These are phyloP conservation scores for Fusarium hostae DNA, from an alignment of 2,329 filamentous ascomycete genomes.

Conservation along the genomic window DNA sequence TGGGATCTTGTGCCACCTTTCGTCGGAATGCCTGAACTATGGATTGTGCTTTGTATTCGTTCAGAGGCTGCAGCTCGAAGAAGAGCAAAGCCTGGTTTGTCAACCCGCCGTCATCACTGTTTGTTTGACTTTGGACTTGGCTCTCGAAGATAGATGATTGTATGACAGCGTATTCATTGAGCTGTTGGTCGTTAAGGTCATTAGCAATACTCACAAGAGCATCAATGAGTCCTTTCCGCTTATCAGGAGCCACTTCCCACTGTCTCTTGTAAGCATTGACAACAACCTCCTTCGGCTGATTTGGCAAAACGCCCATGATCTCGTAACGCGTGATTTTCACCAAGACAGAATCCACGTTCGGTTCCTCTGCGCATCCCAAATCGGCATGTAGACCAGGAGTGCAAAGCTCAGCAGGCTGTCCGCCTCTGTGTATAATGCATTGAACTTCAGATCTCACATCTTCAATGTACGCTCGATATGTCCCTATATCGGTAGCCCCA, in stretches of 20 bases:
- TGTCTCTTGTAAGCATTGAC: slow-evolving; percentile 55
- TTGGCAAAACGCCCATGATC: slow-evolving; percentile 52
- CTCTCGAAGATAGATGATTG: slow-evolving; percentile 55
- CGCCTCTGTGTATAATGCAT: slow-evolving; percentile 52
- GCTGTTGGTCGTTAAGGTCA: slow-evolving; percentile 49
- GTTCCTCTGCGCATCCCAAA: slow-evolving; percentile 48
- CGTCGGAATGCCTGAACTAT: slow-evolving; percentile 51
- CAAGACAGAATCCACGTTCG: slow-evolving; percentile 40
- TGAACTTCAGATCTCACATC: slow-evolving; percentile 62
- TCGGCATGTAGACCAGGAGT: slow-evolving; percentile 47
- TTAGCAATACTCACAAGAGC: slow-evolving; percentile 50
- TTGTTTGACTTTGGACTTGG: slow-evolving; percentile 43
- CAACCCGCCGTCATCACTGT: slow-evolving; percentile 47
- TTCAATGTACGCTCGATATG: slow-evolving; percentile 60
- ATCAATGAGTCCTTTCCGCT: slow-evolving; percentile 48
- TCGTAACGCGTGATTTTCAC: slow-evolving; percentile 50
- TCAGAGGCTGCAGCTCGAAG: slow-evolving; percentile 50
- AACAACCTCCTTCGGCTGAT: slow-evolving; percentile 49
- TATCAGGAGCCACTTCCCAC: slow-evolving; percentile 51
- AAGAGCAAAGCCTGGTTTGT: slow-evolving; percentile 49
- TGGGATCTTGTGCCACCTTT: slow-evolving; percentile 49
- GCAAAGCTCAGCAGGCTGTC: slow-evolving; percentile 50
- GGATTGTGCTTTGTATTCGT: slow-evolving; percentile 50
- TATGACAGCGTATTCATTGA: slow-evolving; percentile 52
- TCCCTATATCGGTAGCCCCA: slow-evolving; percentile 52